phyloP scores from a whole-genome alignment of 2,329 filamentous ascomycete genomes.

The Boeremia lycopersici region DNA sequence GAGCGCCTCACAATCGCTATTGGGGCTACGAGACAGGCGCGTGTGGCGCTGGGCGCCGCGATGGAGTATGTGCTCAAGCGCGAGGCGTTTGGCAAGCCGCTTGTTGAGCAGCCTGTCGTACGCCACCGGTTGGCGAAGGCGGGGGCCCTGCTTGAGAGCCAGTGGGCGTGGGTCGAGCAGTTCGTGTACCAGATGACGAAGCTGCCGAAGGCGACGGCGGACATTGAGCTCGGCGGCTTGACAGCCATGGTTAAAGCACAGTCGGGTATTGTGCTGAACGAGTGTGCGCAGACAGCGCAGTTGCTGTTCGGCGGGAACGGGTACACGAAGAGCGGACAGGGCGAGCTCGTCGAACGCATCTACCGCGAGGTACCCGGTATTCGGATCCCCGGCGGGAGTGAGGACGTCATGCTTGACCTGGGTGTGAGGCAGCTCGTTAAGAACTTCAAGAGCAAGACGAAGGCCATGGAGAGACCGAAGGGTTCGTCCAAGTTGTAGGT shows the following conservation, averaged over 20 bases:
- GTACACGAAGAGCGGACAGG: slow-evolving; percentile 71
- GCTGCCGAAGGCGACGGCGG: slow-evolving; percentile 64
- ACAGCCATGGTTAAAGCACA: slow-evolving; percentile 77
- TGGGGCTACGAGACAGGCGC: slow-evolving; percentile 65
- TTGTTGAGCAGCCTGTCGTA: slow-evolving; percentile 78
- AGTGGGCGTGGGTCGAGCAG: slow-evolving; percentile 75
- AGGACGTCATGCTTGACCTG: slow-evolving; percentile 75
- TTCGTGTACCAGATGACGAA: slow-evolving; percentile 72
- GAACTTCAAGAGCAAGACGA: slow-evolving; percentile 66
- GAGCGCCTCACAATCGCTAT: slow-evolving; percentile 73
- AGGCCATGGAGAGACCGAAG: slow-evolving; percentile 54
- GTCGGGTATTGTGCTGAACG: slow-evolving; percentile 72
- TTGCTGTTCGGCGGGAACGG: slow-evolving; percentile 77
- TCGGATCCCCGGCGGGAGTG: slow-evolving; percentile 69
- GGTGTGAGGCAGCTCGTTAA: slow-evolving; percentile 73
- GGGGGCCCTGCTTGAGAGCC: slow-evolving; percentile 70
- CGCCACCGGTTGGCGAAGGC: slow-evolving; percentile 74
- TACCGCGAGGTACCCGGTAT: slow-evolving; percentile 68
- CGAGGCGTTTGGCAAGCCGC: slow-evolving; percentile 69
- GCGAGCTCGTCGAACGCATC: slow-evolving; percentile 73
- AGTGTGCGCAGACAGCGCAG: slow-evolving; percentile 72
- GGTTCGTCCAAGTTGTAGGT: slow-evolving; percentile 51
- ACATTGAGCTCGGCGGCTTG: slow-evolving; percentile 70
- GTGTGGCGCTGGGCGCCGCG: slow-evolving; percentile 64
- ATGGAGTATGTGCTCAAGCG: slow-evolving; percentile 69